phyloP scores from a whole-genome alignment of 148 eudicot genomes.

The Spergularia bocconei region DNA sequence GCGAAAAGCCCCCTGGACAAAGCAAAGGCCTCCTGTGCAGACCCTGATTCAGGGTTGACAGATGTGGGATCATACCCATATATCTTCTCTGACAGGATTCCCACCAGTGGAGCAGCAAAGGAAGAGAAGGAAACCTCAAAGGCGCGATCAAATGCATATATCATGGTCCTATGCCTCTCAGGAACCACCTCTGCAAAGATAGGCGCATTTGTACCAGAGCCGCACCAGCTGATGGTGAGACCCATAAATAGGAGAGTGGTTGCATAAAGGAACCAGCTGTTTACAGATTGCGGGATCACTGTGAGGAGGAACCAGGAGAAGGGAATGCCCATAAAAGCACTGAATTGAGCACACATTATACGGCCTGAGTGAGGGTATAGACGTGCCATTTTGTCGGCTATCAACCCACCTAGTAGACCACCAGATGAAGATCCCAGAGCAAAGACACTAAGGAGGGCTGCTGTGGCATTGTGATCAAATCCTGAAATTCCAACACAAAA shows the following conservation, averaged over 20 bases:
- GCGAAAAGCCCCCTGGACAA: constrained; percentile 79
- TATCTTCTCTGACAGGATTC: constrained; percentile 81
- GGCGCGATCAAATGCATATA: constrained; percentile 92
- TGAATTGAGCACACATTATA: constrained; percentile 83
- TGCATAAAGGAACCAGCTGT: constrained; percentile 52
- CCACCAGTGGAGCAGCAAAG: constrained; percentile 92
- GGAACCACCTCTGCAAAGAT: constrained; percentile 97
- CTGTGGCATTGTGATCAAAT: constrained; percentile 72
- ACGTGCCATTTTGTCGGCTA: constrained; percentile 62
- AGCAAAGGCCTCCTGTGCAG: constrained; percentile 68
- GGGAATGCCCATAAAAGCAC: constrained; percentile 92
- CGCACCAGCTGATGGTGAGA: constrained; percentile 81
- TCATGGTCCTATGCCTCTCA: constrained; percentile 79
- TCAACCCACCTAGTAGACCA: constrained; percentile 68
- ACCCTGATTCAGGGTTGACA: constrained; percentile 53
- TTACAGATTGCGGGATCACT: constrained; percentile 60
- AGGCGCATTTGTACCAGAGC: constrained; percentile 77
- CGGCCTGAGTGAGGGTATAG: constrained; percentile 72
- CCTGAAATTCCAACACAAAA: constrained; percentile 41
- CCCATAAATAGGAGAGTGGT: constrained; percentile 83
- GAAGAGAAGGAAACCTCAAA: constrained; percentile 89
- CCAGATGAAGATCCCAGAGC: constrained; percentile 75
- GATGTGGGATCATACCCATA: constrained; percentile 78
- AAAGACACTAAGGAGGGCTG: constrained; percentile 75
- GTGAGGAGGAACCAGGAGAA: constrained; percentile 74